Conservation (phyloP, 352 stramenopile genomes). For the Pythium monospermum region DNA sequence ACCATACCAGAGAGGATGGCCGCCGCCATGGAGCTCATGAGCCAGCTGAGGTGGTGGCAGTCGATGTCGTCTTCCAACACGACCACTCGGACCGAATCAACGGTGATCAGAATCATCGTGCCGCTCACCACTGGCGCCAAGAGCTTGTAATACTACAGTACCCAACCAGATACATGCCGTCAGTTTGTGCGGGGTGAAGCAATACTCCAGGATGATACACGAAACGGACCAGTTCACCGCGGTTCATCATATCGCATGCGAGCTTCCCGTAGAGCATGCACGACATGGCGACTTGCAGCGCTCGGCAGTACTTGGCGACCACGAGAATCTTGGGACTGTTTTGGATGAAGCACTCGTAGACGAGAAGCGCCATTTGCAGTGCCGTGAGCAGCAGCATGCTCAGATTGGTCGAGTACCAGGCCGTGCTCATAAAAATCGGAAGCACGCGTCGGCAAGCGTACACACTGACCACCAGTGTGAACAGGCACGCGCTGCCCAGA, state of each 20-base stretch:
- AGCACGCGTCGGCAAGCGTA: constrained; percentile 47
- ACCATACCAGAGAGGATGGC: constrained; percentile 49
- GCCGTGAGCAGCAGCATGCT: constrained; percentile 50
- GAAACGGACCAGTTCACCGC: constrained; percentile 13
- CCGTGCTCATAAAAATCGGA: constrained; percentile 49
- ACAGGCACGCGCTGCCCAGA: constrained; percentile 50
- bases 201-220: neutral
- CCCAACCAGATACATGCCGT: no score
- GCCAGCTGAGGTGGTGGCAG: constrained; percentile 65
- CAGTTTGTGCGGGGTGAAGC: no score
- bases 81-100: constrained; percentile 44
- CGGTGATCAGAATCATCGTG: constrained; percentile 51
- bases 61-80: constrained; percentile 44
- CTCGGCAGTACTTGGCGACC: constrained; percentile 65
- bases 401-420: constrained; percentile 58
- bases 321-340: constrained; percentile 62
- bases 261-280: constrained; percentile 67
- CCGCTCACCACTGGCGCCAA: constrained; percentile 43
- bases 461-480: constrained; percentile 36
- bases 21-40: constrained; percentile 55
- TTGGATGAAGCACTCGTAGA: constrained; percentile 53
- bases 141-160: constrained; percentile 40
- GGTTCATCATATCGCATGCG: constrained; percentile 55
- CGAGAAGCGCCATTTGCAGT: constrained; percentile 62
- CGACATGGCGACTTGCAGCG: constrained; percentile 58